Evolutionary conservation across 345 rosid species (phyloP).

Genomic region (Pistacia integerrima): DNA sequence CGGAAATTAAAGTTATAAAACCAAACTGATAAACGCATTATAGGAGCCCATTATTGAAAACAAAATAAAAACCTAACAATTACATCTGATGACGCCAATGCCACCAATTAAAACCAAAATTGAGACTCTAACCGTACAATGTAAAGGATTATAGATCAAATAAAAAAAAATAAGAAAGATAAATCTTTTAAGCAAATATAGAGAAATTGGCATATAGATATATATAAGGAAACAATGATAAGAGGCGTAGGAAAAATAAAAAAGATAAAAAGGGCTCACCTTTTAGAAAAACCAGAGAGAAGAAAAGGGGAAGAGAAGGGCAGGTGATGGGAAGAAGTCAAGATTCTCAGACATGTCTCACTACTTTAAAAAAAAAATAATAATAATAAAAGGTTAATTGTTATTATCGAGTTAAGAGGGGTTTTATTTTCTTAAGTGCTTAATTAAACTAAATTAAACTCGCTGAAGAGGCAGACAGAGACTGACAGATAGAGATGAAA

Average conservation of each 20-base stretch:
- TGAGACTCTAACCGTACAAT: background rate
- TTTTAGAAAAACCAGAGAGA: slow-evolving; percentile 25
- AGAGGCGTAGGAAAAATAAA: background rate
- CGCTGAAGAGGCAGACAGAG: no score
- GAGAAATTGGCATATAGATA: background rate
- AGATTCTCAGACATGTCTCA: slow-evolving; percentile 20
- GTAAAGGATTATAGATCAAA: slow-evolving; percentile 16
- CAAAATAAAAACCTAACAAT: background rate
- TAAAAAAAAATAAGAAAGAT: slow-evolving; percentile 18
- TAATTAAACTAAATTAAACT: background rate
- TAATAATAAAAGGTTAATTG: background rate
- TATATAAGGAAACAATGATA: no score
- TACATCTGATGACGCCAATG: slow-evolving; percentile 22
- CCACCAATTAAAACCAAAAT: slow-evolving; percentile 13
- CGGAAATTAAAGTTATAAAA: background rate
- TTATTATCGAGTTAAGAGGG: background rate
- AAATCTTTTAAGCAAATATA: background rate
- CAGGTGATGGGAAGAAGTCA: slow-evolving; percentile 12
- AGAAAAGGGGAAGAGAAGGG: slow-evolving; percentile 10
- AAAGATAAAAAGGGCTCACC: slow-evolving; percentile 13
- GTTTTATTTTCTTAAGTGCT: slow-evolving; percentile 13
- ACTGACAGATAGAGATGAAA: no score
- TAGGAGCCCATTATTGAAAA: background rate
- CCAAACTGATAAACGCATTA: slow-evolving; percentile 11
- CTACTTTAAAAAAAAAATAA: background rate